Evolutionary conservation across 805 yeast species (phyloP).

Genomic region (Metschnikowia chrysomelidarum): DNA sequence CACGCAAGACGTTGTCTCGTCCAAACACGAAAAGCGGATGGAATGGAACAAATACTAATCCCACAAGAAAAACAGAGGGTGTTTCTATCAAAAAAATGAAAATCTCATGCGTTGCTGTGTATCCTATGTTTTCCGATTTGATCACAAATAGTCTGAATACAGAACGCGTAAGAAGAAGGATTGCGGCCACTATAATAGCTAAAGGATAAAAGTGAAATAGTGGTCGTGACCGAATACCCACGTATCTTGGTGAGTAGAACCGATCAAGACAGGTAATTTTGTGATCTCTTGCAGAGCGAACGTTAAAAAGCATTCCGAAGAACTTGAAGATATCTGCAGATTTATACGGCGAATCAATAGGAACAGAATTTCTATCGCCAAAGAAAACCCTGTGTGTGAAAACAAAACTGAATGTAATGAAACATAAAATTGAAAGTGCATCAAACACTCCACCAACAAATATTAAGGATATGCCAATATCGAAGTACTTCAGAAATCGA

Average conservation of each 20-base stretch:
- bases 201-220: slow-evolving; percentile 33
- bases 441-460: slow-evolving; percentile 39
- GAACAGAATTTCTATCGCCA: slow-evolving; percentile 20
- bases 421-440: background rate
- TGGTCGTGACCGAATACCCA: slow-evolving; percentile 22
- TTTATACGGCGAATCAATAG: slow-evolving; percentile 13
- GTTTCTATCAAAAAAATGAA: slow-evolving; percentile 40
- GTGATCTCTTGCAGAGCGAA: slow-evolving; percentile 23
- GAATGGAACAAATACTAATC: slow-evolving; percentile 34
- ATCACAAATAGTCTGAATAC: slow-evolving; percentile 40
- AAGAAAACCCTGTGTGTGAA: slow-evolving; percentile 34
- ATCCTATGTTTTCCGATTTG: slow-evolving; percentile 37
- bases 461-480: slow-evolving; percentile 35
- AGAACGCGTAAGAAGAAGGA: slow-evolving; percentile 31
- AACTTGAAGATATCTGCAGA: slow-evolving; percentile 18
- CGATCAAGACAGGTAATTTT: slow-evolving; percentile 25
- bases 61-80: slow-evolving; percentile 32
- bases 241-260: slow-evolving; percentile 29
- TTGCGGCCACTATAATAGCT: slow-evolving; percentile 31
- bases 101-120: slow-evolving; percentile 34
- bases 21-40: slow-evolving; percentile 41
- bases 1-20: slow-evolving; percentile 17
- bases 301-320: slow-evolving; percentile 28
- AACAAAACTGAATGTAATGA: slow-evolving; percentile 25
- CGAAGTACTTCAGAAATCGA: slow-evolving; percentile 23